Conservation (phyloP, 352 stramenopile species). For the Pythium biforme region DNA sequence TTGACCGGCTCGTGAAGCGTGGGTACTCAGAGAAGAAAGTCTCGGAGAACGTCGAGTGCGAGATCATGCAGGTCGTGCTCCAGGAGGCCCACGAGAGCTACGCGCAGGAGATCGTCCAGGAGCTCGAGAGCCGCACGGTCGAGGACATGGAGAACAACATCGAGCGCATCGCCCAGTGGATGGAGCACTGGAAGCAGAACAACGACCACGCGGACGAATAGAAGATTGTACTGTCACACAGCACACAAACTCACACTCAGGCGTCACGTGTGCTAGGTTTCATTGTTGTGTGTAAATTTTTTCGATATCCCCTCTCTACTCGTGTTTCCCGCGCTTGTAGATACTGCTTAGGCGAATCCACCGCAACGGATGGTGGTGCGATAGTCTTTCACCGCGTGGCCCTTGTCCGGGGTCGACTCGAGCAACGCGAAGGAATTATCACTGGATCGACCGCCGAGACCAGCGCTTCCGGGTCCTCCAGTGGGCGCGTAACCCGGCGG, state of each 20-base stretch:
- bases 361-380: conserved; percentile 24
- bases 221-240: not conserved
- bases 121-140: conserved; percentile 92
- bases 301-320: not conserved
- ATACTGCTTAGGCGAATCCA: conserved; percentile 22
- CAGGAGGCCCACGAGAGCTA: conserved; percentile 96
- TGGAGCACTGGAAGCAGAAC: conserved; percentile 89
- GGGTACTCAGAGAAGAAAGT: conserved; percentile 97
- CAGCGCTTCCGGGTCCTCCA: not conserved
- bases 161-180: conserved; percentile 89
- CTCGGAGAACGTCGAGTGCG: conserved; percentile 95
- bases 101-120: conserved; percentile 93
- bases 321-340: not conserved
- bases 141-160: conserved; percentile 97
- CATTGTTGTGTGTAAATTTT: not conserved
- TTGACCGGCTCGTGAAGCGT: conserved; percentile 80
- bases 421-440: conserved; percentile 14
- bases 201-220: conserved; percentile 33
- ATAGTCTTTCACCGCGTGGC: conserved; percentile 26
- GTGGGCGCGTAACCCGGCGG: not conserved
- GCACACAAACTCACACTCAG: too few species aligned
- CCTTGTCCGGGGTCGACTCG: not conserved
- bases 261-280: too few species aligned
- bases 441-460: not conserved
- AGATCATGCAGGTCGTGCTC: conserved; percentile 98